A percentile compares a stretch with the other conserved stretches of the same genome.
Evolutionary conservation across 2,329 filamentous ascomycete species (phyloP).

Genomic region (Pyricularia pennisetigena): DNA sequence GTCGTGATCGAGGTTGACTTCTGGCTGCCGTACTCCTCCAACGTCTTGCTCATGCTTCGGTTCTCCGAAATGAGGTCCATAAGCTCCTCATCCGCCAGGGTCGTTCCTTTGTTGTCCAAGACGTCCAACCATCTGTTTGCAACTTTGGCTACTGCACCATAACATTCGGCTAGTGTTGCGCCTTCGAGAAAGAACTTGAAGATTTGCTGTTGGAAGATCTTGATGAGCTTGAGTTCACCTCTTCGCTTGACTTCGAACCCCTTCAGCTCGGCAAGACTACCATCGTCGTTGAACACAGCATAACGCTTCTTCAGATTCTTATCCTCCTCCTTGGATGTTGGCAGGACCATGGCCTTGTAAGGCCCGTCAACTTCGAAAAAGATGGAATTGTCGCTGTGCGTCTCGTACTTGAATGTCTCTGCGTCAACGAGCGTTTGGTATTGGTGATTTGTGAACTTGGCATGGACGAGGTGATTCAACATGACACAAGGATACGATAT

Average conservation of each 20-base stretch:
- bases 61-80: constrained; percentile 99
- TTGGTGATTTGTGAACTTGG: constrained; percentile 90
- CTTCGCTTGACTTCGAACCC: constrained; percentile 96
- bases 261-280: constrained; percentile 88
- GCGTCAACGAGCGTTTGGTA: constrained; percentile 84
- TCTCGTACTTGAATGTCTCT: constrained; percentile 80
- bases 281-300: constrained; percentile 97
- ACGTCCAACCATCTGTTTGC: constrained; percentile 97
- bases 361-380: constrained; percentile 99
- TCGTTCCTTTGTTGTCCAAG: constrained; percentile 76
- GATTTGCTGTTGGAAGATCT: constrained; percentile 98
- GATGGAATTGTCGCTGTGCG: constrained; percentile 96
- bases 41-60: constrained; percentile 91
- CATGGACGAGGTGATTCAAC: constrained; percentile 96
- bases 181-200: constrained; percentile 99
- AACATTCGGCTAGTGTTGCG: constrained; percentile 77
- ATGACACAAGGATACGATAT: constrained; percentile 98
- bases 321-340: constrained; percentile 96
- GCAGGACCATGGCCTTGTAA: constrained; percentile 94
- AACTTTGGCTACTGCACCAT: constrained; percentile 83
- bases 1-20: constrained; percentile 99
- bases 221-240: constrained; percentile 98
- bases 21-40: constrained; percentile 90
- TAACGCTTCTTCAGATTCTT: constrained; percentile 99
- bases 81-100: constrained; percentile 88